Evolutionary conservation across 2,329 filamentous ascomycete species (phyloP), one percentile per base, ranked within the genome.

Genomic region (Colletotrichum cordylinicola): DNA sequence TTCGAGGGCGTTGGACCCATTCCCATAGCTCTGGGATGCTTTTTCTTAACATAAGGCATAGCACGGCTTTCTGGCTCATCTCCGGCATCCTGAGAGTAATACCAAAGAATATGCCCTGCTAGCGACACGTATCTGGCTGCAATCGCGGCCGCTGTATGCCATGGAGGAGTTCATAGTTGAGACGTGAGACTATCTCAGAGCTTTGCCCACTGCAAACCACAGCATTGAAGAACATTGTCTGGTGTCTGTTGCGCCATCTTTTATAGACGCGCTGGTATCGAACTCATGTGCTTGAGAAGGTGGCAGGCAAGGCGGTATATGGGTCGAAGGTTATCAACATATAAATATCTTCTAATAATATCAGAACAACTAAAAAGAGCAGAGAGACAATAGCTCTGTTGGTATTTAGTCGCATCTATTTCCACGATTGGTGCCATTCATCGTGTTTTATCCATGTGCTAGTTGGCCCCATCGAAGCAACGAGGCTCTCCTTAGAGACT

Each of bases 361-460:
- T 2, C 4, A n/a, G 18, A 18, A 0, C 2, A 43, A 1, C 18
- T 0, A n/a, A 18, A 3, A 3, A 3, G 39, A 43, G 2, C 18
- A n/a, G 8, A 8, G 39, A 1, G 39, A 43, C 16, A 39, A 39
- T 27, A 27, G 4, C 24, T 27, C 24, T 27, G n/a, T n/a, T n/a
- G n/a, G n/a, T n/a, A n/a, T n/a, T n/a, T n/a, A n/a, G n/a, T n/a
- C n/a, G 24, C 24, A 27, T 27, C 24, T 27, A 27, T 27, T 27
- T 27, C 24, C 24, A 27, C 24, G 24, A 39, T 16, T 2, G 13
- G 7, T 16, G 35, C 15, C 15, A 6, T 9, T 43, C 39, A n/a
- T 43, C 0, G 16, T 18, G 0, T 0, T 43, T n/a, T 6, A 8
- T n/a, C 39, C 16, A 18, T 43, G 0, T 4, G 3, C 16, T 12